phyloP scores from a whole-genome alignment of 2,329 filamentous ascomycete species.

The Grosmannia penicillata region DNA sequence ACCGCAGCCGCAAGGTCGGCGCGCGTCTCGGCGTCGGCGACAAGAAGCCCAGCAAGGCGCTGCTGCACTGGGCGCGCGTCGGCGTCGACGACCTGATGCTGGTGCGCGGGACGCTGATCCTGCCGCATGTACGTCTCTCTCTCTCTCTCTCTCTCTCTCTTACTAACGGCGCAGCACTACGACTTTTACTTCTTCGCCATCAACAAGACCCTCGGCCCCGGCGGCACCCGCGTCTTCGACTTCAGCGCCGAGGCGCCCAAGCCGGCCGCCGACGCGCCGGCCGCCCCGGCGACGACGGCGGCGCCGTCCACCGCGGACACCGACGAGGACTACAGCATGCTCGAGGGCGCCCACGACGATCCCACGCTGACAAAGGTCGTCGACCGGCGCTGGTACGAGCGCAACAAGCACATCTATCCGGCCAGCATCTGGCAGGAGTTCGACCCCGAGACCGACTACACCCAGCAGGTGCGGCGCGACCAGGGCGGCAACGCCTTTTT shows the following conservation, averaged over 20 bases:
- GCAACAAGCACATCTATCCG: slow-evolving; percentile 96
- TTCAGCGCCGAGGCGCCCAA: slow-evolving; percentile 42
- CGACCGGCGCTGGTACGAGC: slow-evolving; percentile 90
- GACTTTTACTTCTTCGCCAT: slow-evolving; percentile 96
- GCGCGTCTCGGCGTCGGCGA: slow-evolving; percentile 65
- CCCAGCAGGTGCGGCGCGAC: slow-evolving; percentile 64
- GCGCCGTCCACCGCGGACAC: slow-evolving; percentile 14
- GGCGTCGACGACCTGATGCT: slow-evolving; percentile 93
- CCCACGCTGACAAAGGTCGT: slow-evolving; percentile 81
- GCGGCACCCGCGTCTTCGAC: slow-evolving; percentile 59
- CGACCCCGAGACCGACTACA: slow-evolving; percentile 78
- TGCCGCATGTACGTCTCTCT: slow-evolving; percentile 65
- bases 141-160: background rate
- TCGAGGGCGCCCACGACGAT: slow-evolving; percentile 68
- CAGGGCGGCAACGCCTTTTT: slow-evolving; percentile 87
- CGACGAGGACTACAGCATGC: slow-evolving; percentile 28
- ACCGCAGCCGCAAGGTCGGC: slow-evolving; percentile 80
- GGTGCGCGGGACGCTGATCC: slow-evolving; percentile 77
- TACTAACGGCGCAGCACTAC: slow-evolving; percentile 53
- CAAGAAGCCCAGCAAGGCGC: slow-evolving; percentile 46
- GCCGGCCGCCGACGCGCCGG: slow-evolving; percentile 3
- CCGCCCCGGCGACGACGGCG: background rate
- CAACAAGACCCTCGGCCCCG: slow-evolving; percentile 66
- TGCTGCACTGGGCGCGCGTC: slow-evolving; percentile 80
- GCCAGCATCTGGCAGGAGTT: slow-evolving; percentile 94